Conservation (phyloP, 2,329 filamentous ascomycete genomes). For the Amauroascus verrucosus region DNA sequence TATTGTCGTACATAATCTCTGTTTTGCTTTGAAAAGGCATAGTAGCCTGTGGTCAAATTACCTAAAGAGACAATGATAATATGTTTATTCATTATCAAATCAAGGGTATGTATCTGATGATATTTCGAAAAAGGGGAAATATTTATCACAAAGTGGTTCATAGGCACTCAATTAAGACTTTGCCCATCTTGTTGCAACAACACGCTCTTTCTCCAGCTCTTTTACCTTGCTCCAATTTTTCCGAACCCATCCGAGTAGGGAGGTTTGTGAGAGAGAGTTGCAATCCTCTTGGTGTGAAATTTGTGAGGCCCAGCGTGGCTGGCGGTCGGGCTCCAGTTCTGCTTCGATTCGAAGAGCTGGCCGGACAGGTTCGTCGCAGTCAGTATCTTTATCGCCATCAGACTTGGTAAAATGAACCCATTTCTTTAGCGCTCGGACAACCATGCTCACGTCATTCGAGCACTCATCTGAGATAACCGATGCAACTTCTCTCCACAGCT, state of each 20-base stretch:
- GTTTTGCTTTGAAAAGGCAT: no score
- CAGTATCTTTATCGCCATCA: neutral
- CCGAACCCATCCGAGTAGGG: neutral
- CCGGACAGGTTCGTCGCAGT: neutral
- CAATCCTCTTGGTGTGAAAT: neutral
- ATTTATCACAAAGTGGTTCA: no score
- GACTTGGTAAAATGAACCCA: slow-evolving; percentile 3
- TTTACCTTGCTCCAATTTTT: slow-evolving; percentile 3
- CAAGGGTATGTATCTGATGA: no score
- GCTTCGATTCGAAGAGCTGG: neutral
- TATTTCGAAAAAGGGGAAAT: no score
- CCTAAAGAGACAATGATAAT: no score
- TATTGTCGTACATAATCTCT: no score
- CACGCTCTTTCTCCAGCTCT: slow-evolving; percentile 2
- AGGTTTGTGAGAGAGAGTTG: neutral
- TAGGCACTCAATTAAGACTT: neutral
- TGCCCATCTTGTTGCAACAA: neutral
- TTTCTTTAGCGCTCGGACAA: slow-evolving; percentile 6
- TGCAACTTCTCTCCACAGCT: slow-evolving; percentile 5
- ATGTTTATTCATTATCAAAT: no score
- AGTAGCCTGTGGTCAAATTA: no score
- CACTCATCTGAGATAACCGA: neutral
- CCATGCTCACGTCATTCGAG: neutral
- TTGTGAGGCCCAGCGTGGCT: slow-evolving; percentile 5
- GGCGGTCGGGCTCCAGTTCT: slow-evolving; percentile 3